Base-by-base conservation (phyloP, 345 rosid genomes). In the Melaleuca quinquenervia region DNA sequence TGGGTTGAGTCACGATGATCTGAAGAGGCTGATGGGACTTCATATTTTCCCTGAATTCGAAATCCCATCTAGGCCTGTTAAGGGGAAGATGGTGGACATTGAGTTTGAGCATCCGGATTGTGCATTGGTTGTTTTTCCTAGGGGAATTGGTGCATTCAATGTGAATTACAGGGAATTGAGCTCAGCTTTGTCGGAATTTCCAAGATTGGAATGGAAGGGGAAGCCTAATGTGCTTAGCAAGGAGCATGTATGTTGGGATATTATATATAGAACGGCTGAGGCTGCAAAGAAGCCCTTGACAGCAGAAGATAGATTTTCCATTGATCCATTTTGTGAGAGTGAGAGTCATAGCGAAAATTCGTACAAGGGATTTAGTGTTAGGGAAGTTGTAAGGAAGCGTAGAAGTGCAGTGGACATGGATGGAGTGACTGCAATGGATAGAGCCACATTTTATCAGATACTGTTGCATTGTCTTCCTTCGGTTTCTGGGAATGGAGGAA, bases 351-450 rank as follows among this genome's bases (percentile, higher is more conserved):
- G 90, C 82, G 94, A 86, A 60, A 86, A 86, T 80, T 93, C 90
- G 0, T 95, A 96, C 84, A 92, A 92, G 53, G 89, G 89, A 76
- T 87, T 93, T 53, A 89, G 92, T 0, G 85, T 83, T 24, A 91
- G 94, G 76, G 91, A 95, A 89, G 91, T 94, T 82, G 93, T 94
- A 8, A 94, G 98, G 95, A 94, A 90, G 91, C 91, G 99, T 41
- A 93, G 99, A 90, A 96, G 99, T n/a, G 99, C 99, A 0, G 96
- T 93, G 86, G 96, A 96, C 83, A 94, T 96, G 99, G 99, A 96
- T 88, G 92, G 92, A 86, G 91, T 92, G 75, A 93, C 95, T 48
- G 85, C 56, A 84, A 95, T 96, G 50, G 92, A 94, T 82, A 92
- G 91, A 56, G 92, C 92, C 2, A 84, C 89, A 53, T 96, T 96